A percentile compares a stretch with the other conserved stretches of the same genome.
Conservation (phyloP, 2,329 filamentous ascomycete species). For the Pseudocercospora pini-densiflorae region DNA sequence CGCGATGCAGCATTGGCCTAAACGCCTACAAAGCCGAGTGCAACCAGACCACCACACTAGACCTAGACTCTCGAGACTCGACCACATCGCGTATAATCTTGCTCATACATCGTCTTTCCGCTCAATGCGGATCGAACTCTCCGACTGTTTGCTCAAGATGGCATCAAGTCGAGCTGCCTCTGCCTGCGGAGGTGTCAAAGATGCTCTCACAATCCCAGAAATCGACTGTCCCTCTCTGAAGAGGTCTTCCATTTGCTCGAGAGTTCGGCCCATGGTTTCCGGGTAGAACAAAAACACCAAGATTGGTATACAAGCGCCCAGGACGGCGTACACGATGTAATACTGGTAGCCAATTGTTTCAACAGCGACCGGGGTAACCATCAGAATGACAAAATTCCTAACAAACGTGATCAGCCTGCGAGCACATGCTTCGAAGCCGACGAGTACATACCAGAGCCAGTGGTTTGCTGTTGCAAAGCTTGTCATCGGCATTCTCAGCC, state of each 20-base stretch:
- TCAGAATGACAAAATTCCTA: constrained; percentile 53
- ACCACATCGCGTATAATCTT: neutral
- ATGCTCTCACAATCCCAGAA: neutral
- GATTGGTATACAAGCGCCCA: constrained; percentile 49
- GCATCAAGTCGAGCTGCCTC: neutral
- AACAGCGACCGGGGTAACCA: constrained; percentile 53
- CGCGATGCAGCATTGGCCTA: too few species aligned
- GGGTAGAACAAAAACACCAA: constrained; percentile 52
- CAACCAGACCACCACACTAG: too few species aligned
- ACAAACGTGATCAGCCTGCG: constrained; percentile 31
- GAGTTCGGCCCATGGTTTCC: constrained; percentile 21
- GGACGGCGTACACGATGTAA: constrained; percentile 56
- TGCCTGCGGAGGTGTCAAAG: neutral
- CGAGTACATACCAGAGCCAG: constrained; percentile 50
- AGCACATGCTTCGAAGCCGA: constrained; percentile 32
- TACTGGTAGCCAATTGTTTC: constrained; percentile 57
- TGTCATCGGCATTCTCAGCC: constrained; percentile 51
- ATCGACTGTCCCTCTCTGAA: constrained; percentile 28
- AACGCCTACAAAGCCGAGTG: too few species aligned
- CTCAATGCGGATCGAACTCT: neutral
- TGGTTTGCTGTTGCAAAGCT: constrained; percentile 60
- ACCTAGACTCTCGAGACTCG: too few species aligned
- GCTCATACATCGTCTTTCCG: neutral
- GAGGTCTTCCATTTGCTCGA: constrained; percentile 43
- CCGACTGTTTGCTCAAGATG: neutral